Conservation (phyloP, 768 basidiomycete genomes). For the Rubroboletus satanas region DNA sequence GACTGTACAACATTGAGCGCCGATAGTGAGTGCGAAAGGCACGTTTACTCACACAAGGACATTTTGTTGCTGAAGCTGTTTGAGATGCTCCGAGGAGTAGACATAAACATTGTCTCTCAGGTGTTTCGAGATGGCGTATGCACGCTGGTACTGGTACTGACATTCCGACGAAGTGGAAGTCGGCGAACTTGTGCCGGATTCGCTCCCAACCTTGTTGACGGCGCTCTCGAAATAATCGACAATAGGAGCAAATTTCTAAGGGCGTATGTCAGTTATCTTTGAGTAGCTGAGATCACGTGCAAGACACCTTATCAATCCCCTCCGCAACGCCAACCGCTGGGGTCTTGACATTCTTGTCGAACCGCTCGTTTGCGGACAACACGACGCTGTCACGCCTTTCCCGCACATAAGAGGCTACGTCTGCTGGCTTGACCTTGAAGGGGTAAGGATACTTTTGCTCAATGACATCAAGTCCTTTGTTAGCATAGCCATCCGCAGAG, state of each 20-base stretch:
- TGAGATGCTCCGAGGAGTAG: slow-evolving; percentile 69
- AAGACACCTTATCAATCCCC: slow-evolving; percentile 66
- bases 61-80: slow-evolving; percentile 63
- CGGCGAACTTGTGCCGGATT: slow-evolving; percentile 44
- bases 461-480: slow-evolving; percentile 72
- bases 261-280: slow-evolving; percentile 7
- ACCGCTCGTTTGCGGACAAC: slow-evolving; percentile 52
- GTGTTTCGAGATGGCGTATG: slow-evolving; percentile 58
- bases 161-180: slow-evolving; percentile 48
- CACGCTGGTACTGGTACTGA: slow-evolving; percentile 79
- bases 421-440: slow-evolving; percentile 70
- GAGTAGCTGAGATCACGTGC: slow-evolving; percentile 17
- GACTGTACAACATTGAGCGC: slow-evolving; percentile 36
- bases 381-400: slow-evolving; percentile 53
- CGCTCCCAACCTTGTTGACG: slow-evolving; percentile 45
- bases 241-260: slow-evolving; percentile 66
- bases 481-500: slow-evolving; percentile 61
- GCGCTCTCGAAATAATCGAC: slow-evolving; percentile 67
- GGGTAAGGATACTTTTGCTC: slow-evolving; percentile 72
- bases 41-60: slow-evolving; percentile 51
- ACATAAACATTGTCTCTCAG: slow-evolving; percentile 59
- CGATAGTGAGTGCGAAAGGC: not conserved
- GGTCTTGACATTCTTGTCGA: slow-evolving; percentile 61
- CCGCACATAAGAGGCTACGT: slow-evolving; percentile 58
- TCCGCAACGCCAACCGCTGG: slow-evolving; percentile 61